These are phyloP conservation scores for Posidonia australis DNA, from an alignment of 106 monocot species.

Conservation along the genomic window DNA sequence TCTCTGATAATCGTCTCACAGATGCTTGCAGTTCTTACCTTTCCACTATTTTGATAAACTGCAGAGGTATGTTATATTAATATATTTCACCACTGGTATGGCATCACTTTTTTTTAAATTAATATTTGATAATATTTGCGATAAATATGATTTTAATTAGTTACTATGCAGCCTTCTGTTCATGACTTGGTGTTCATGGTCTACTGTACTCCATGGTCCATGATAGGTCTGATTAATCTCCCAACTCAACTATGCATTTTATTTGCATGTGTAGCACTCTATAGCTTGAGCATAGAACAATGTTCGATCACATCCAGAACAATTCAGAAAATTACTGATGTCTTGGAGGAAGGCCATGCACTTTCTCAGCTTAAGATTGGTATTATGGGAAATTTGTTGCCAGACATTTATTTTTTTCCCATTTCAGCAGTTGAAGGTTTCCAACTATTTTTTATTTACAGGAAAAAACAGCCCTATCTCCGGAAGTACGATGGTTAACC, in stretches of 20 bases:
- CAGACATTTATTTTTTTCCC: neutral
- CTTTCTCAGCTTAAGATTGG: conserved; percentile 92
- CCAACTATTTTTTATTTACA: conserved; percentile 12
- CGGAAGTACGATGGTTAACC: conserved; percentile 60
- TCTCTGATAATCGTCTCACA: conserved; percentile 87
- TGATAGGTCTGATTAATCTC: neutral
- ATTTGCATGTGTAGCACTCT: conserved; percentile 51
- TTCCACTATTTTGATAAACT: conserved; percentile 62
- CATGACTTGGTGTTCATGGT: too few relatives aligned
- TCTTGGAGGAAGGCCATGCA: conserved; percentile 42
- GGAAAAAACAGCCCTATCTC: conserved; percentile 85
- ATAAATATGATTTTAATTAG: too few relatives aligned
- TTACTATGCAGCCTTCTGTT: too few relatives aligned
- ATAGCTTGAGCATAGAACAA: conserved; percentile 82
- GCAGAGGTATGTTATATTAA: conserved; percentile 51
- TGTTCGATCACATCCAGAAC: conserved; percentile 91
- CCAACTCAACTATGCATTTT: neutral
- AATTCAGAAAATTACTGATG: conserved; percentile 77
- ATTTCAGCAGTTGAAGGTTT: neutral
- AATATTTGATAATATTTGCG: neutral
- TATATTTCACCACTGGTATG: neutral
- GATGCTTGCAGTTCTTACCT: conserved; percentile 90
- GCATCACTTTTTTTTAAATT: neutral
- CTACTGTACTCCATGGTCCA: neutral
- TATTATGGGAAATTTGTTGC: conserved; percentile 9